Percentiles rank a stretch among this genome's conserved stretches.
Evolutionary conservation across 2,329 filamentous ascomycete genomes (phyloP).

Genomic region (Ophiostoma tasmaniense): DNA sequence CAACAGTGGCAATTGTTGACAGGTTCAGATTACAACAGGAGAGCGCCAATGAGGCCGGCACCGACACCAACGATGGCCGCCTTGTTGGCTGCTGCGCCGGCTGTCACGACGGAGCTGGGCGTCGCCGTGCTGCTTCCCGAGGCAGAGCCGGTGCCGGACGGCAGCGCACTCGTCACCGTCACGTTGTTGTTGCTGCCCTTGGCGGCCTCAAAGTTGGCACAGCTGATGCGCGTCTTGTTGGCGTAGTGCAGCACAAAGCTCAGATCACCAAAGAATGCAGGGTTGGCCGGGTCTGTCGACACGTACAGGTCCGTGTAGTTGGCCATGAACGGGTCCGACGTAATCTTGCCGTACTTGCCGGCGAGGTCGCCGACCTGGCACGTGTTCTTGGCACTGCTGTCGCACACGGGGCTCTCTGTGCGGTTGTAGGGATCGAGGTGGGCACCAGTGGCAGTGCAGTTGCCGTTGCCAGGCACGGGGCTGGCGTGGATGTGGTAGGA

Average conservation of each 20-base stretch:
- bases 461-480: slow-evolving; percentile 56
- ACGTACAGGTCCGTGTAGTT: slow-evolving; percentile 50
- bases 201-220: slow-evolving; percentile 47
- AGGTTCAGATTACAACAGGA: slow-evolving; percentile 2
- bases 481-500: slow-evolving; percentile 63
- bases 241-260: slow-evolving; percentile 56
- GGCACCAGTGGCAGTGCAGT: slow-evolving; percentile 58
- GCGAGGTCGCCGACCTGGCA: slow-evolving; percentile 72
- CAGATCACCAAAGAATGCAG: slow-evolving; percentile 56
- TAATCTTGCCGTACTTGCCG: slow-evolving; percentile 62
- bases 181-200: slow-evolving; percentile 13
- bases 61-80: slow-evolving; percentile 7
- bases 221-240: slow-evolving; percentile 56
- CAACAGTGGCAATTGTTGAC: background rate
- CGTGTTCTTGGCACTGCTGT: slow-evolving; percentile 45
- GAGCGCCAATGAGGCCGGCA: background rate
- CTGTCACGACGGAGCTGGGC: background rate
- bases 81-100: slow-evolving; percentile 3
- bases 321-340: slow-evolving; percentile 38
- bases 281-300: slow-evolving; percentile 42
- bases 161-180: slow-evolving; percentile 12
- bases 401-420: slow-evolving; percentile 53
- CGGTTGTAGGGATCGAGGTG: slow-evolving; percentile 66
- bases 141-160: background rate
- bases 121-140: background rate